Percentiles rank a stretch among this genome's conserved stretches.
Conservation (phyloP, 306 rosid genomes). For the Ochetophila trinervis region DNA sequence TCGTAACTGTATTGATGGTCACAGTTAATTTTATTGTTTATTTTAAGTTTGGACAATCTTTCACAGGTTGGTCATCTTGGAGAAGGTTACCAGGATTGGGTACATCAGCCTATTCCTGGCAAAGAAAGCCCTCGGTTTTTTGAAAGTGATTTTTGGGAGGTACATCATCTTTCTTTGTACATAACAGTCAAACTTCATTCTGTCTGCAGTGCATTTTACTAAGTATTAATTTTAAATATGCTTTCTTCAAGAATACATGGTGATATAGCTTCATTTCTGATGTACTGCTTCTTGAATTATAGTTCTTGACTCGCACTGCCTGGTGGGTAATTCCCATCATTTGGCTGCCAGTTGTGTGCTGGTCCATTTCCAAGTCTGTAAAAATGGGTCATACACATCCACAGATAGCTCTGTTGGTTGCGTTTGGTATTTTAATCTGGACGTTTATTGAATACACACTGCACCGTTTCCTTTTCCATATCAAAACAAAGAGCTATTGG, state of each 20-base stretch:
- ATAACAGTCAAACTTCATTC: background rate
- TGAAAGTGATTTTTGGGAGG: conserved; percentile 79
- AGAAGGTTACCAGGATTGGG: conserved; percentile 89
- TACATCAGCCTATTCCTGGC: conserved; percentile 87
- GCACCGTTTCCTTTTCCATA: conserved; percentile 93
- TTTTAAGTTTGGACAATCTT: conserved; percentile 16
- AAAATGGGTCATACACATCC: conserved; percentile 65
- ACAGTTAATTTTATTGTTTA: background rate
- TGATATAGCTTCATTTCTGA: conserved; percentile 23
- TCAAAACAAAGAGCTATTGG: conserved; percentile 89
- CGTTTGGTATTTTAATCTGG: conserved; percentile 64
- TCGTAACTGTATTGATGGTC: background rate
- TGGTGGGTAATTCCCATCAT: conserved; percentile 96
- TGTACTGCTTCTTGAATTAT: conserved; percentile 36
- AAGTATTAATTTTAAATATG: background rate
- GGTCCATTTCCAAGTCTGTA: conserved; percentile 48
- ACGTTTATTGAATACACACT: conserved; percentile 74
- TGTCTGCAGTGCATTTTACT: background rate
- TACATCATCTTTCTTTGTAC: conserved; percentile 23
- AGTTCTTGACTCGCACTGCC: conserved; percentile 81
- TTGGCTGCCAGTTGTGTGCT: conserved; percentile 90
- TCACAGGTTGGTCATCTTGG: conserved; percentile 91
- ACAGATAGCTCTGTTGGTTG: conserved; percentile 46
- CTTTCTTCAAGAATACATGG: background rate
- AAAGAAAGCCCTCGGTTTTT: conserved; percentile 90